Percentiles rank a stretch among this genome's conserved stretches.
These are phyloP conservation scores for Solanum hybrid DNA, from an alignment of 305 asterid genomes.

Conservation along the genomic window DNA sequence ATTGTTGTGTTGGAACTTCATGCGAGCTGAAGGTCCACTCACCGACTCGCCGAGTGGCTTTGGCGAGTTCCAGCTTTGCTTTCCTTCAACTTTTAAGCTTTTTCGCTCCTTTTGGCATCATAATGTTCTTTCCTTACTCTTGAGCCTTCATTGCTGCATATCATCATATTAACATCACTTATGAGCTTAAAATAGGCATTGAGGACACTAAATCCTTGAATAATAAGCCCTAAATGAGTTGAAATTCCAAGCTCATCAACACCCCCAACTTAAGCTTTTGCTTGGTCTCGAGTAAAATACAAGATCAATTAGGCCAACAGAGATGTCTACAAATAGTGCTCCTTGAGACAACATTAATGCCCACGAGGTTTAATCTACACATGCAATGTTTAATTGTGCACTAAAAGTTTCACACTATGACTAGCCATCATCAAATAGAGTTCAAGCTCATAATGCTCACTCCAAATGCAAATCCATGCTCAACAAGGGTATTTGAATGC, in stretches of 20 bases:
- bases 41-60: not conserved
- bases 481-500: not conserved
- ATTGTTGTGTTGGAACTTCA: not conserved
- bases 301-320: not conserved
- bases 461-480: not conserved
- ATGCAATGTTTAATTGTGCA: not conserved
- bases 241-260: not conserved
- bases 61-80: not conserved
- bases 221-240: not conserved
- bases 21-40: not conserved
- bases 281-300: not conserved
- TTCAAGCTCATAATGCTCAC: not conserved
- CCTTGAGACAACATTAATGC: not conserved
- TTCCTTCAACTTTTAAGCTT: not conserved
- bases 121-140: not conserved
- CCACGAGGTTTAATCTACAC: not conserved
- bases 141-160: not conserved
- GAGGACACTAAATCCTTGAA: not conserved
- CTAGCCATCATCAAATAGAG: not conserved
- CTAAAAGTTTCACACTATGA: not conserved
- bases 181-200: not conserved
- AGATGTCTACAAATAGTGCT: not conserved
- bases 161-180: not conserved
- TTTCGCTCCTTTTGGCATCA: not conserved
- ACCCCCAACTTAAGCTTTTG: not conserved